Percentiles rank a stretch among this genome's conserved stretches.
phyloP scores from a whole-genome alignment of 1,284 basidiomycete species.

The Apiotrichum domesticum region DNA sequence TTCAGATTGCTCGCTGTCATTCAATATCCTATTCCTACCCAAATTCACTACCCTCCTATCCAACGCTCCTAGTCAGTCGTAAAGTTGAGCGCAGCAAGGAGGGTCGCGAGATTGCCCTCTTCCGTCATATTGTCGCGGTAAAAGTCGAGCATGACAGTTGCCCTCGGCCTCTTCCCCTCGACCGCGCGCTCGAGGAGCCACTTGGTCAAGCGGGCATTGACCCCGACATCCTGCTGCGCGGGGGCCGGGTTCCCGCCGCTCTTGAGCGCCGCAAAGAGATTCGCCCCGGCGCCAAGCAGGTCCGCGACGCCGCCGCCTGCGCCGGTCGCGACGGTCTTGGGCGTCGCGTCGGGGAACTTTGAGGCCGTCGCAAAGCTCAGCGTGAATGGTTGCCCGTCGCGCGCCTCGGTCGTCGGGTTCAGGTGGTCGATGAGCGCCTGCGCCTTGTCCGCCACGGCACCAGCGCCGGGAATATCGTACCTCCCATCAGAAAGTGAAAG shows the following conservation, averaged over 20 bases:
- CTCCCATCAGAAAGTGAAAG: not conserved
- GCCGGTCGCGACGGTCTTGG: slow-evolving; percentile 55
- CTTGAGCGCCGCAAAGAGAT: slow-evolving; percentile 8
- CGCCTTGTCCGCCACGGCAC: slow-evolving; percentile 51
- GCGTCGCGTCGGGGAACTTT: slow-evolving; percentile 67
- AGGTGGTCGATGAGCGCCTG: slow-evolving; percentile 44
- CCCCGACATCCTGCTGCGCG: slow-evolving; percentile 52
- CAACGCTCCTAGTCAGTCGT: slow-evolving; percentile 5
- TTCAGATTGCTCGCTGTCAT: not conserved
- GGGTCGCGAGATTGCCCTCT: slow-evolving; percentile 11
- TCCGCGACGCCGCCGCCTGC: slow-evolving; percentile 4
- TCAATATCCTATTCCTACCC: not conserved
- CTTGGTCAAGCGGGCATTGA: slow-evolving; percentile 62
- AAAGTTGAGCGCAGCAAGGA: slow-evolving; percentile 14
- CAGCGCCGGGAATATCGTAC: slow-evolving; percentile 11
- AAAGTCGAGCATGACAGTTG: slow-evolving; percentile 40
- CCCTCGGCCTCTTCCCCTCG: slow-evolving; percentile 27
- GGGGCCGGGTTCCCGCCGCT: not conserved
- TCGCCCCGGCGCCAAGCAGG: not conserved
- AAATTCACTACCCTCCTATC: not conserved
- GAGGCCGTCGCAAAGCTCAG: slow-evolving; percentile 73
- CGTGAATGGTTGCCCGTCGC: slow-evolving; percentile 44
- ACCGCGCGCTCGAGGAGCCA: slow-evolving; percentile 57
- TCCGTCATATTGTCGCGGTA: slow-evolving; percentile 20
- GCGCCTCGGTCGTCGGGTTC: slow-evolving; percentile 11